phyloP scores from a whole-genome alignment of 2,329 filamentous ascomycete genomes.

The Myrmaecium sp. region DNA sequence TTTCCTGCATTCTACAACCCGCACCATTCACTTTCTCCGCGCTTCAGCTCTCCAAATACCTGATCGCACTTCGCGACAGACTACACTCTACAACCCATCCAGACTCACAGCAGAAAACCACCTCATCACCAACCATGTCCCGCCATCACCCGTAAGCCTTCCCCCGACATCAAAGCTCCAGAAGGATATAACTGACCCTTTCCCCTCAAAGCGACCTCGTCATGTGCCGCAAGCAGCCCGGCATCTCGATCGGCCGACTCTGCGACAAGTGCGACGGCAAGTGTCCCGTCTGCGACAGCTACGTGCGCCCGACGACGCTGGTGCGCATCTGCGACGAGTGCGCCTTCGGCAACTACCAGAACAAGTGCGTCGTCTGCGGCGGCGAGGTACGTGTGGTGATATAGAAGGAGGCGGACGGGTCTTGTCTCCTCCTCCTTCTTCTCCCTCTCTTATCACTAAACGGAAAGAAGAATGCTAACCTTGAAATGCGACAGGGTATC shows the following conservation, averaged over 20 bases:
- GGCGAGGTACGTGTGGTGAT: constrained; percentile 54
- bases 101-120: no score
- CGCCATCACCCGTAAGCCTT: constrained; percentile 72
- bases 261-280: constrained; percentile 99
- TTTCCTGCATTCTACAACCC: no score
- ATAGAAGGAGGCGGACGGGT: no score
- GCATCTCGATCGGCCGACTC: constrained; percentile 93
- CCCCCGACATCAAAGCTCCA: constrained; percentile 8
- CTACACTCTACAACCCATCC: no score
- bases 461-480: not conserved
- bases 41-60: no score
- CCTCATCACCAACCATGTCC: constrained; percentile 48
- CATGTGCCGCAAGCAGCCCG: constrained; percentile 97
- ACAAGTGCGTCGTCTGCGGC: constrained; percentile 97
- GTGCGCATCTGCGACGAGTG: constrained; percentile 99
- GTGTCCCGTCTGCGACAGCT: constrained; percentile 96
- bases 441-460: no score
- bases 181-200: no score
- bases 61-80: no score
- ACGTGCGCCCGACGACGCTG: constrained; percentile 92
- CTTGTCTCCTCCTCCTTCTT: not conserved
- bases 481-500: constrained; percentile 45
- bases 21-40: no score
- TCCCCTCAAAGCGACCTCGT: constrained; percentile 59
- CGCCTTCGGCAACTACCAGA: constrained; percentile 98